Evolutionary conservation across 2,329 filamentous ascomycete species (phyloP).

Genomic region (Ramularia endophylla): DNA sequence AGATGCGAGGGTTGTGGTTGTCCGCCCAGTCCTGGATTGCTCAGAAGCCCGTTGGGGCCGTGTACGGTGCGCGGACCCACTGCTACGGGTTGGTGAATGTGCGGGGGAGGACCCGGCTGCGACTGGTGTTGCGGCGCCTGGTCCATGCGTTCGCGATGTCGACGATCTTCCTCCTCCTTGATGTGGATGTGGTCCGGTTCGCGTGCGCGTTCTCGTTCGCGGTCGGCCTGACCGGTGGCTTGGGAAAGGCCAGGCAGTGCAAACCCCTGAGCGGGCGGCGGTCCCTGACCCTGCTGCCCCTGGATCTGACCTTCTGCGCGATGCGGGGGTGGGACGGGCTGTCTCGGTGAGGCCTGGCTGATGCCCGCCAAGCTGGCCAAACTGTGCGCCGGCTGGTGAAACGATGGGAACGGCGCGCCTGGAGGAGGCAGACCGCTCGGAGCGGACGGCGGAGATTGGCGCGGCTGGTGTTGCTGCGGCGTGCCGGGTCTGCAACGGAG

Average conservation of each 20-base stretch:
- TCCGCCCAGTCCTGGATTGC: constrained; percentile 48
- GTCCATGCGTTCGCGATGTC: constrained; percentile 56
- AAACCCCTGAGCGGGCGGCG: constrained; percentile 35
- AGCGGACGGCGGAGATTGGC: constrained; percentile 29
- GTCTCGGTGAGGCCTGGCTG: constrained; percentile 39
- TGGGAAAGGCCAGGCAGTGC: constrained; percentile 42
- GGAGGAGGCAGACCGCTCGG: constrained; percentile 29
- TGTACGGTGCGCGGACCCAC: constrained; percentile 74
- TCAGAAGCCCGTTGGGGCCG: constrained; percentile 80
- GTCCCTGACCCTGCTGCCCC: constrained; percentile 22
- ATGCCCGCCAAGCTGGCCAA: constrained; percentile 41
- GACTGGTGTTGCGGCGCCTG: constrained; percentile 75
- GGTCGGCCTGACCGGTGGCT: constrained; percentile 35
- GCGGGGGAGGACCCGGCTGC: constrained; percentile 72
- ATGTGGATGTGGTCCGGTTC: constrained; percentile 51
- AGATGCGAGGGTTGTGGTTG: constrained; percentile 44
- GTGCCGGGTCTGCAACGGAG: constrained; percentile 16
- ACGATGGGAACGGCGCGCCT: constrained; percentile 36
- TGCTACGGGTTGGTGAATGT: constrained; percentile 90
- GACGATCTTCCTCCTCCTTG: constrained; percentile 56
- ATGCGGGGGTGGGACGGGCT: constrained; percentile 24
- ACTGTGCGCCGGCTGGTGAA: constrained; percentile 38
- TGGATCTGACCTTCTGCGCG: constrained; percentile 17
- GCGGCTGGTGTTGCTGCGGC: constrained; percentile 27
- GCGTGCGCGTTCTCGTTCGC: constrained; percentile 45